A percentile compares a stretch with the other conserved stretches of the same genome.
These are phyloP conservation scores for Mycena kentingensis DNA, from an alignment of 768 basidiomycete genomes.

Conservation along the genomic window DNA sequence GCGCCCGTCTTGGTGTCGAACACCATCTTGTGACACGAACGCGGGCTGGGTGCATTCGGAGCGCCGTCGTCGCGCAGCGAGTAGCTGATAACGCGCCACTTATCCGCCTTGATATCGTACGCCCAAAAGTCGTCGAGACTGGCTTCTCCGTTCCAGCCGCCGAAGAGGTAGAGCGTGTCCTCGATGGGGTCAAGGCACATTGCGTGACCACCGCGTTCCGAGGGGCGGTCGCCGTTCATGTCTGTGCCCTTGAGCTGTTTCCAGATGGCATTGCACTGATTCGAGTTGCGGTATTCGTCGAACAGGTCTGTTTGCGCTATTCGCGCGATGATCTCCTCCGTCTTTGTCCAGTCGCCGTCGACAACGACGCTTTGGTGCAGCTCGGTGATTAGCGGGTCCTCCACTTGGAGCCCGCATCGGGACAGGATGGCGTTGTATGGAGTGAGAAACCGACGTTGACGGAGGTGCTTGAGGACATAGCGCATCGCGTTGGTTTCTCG, in stretches of 20 bases:
- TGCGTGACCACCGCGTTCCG: slow-evolving; percentile 74
- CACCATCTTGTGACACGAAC: slow-evolving; percentile 82
- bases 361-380: slow-evolving; percentile 68
- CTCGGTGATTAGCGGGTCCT: slow-evolving; percentile 70
- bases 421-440: slow-evolving; percentile 62
- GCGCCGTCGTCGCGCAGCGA: slow-evolving; percentile 49
- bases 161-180: slow-evolving; percentile 71
- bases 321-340: slow-evolving; percentile 54
- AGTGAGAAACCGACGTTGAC: slow-evolving; percentile 70
- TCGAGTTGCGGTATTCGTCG: slow-evolving; percentile 55
- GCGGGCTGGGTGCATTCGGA: slow-evolving; percentile 64
- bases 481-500: slow-evolving; percentile 66
- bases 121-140: slow-evolving; percentile 81
- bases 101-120: slow-evolving; percentile 58
- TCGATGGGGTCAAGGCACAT: slow-evolving; percentile 75
- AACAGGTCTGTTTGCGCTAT: slow-evolving; percentile 63
- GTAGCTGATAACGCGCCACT: slow-evolving; percentile 63
- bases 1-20: slow-evolving; percentile 71
- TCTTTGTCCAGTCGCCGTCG: slow-evolving; percentile 60
- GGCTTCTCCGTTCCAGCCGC: slow-evolving; percentile 76
- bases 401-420: slow-evolving; percentile 56
- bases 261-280: slow-evolving; percentile 66
- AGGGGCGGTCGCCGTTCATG: slow-evolving; percentile 65
- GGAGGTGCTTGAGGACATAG: slow-evolving; percentile 74
- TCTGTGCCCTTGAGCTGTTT: slow-evolving; percentile 59